phyloP scores from a whole-genome alignment of 805 yeast species.

The Starmerella sirachaensis region DNA sequence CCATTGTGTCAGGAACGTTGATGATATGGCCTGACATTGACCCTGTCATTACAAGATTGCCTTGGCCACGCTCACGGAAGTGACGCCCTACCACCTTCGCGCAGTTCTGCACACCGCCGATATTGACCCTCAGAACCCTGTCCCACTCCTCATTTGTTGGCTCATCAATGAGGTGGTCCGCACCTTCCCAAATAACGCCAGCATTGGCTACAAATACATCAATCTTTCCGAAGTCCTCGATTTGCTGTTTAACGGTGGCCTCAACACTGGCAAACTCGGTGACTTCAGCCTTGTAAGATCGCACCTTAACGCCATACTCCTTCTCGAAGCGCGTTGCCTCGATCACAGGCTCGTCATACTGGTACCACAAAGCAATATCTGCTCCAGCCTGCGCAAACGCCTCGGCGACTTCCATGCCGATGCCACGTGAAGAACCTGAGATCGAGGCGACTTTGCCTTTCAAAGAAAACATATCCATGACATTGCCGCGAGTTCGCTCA shows the following conservation, averaged over 20 bases:
- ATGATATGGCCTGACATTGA: constrained; percentile 83
- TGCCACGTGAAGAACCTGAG: constrained; percentile 75
- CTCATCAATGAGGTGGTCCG: constrained; percentile 39
- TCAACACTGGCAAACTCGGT: constrained; percentile 41
- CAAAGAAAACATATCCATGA: constrained; percentile 22
- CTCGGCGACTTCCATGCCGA: constrained; percentile 71
- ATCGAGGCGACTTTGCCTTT: constrained; percentile 69
- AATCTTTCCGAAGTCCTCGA: constrained; percentile 61
- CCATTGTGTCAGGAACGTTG: constrained; percentile 77
- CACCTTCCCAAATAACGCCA: constrained; percentile 70
- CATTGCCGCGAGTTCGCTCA: constrained; percentile 12
- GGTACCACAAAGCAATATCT: constrained; percentile 59
- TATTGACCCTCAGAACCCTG: constrained; percentile 58
- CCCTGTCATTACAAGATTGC: constrained; percentile 73
- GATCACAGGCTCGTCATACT: constrained; percentile 50
- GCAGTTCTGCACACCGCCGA: constrained; percentile 72
- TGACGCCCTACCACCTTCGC: constrained; percentile 62
- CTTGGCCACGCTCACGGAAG: constrained; percentile 63
- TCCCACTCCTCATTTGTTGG: constrained; percentile 53
- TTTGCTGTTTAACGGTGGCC: constrained; percentile 38
- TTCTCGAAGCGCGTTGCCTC: constrained; percentile 45
- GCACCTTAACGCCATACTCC: constrained; percentile 48
- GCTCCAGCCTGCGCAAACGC: constrained; percentile 85
- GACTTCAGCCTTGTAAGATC: constrained; percentile 55
- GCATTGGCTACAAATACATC: constrained; percentile 86